Base-by-base conservation (phyloP, 257 asterid genomes). In the Plectranthus barbatus region DNA sequence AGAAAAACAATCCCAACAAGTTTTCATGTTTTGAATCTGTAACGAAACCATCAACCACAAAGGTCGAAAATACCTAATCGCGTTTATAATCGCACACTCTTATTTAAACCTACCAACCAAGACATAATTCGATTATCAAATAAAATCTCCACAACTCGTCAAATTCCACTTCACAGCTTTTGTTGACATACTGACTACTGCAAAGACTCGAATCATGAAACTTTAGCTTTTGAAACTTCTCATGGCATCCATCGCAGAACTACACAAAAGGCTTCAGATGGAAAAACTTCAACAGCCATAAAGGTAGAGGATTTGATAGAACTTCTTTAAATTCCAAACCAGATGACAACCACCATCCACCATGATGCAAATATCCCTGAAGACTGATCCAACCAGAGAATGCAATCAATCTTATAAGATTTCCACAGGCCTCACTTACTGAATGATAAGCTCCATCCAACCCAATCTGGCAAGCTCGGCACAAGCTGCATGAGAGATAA, bases 401-500 rank as follows among this genome's bases (percentile, higher is more conserved):
- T 1, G 31, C 31, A 26, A 26, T 26, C 31, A 26, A 26, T 2
- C 31, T 26, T 26, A 26, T 5, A 26, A 26, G 31, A 26, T 26
- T 26, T 26, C 5, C 31, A 26, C 31, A 26, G 31, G 5, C 3
- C 31, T 26, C 31, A 26, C 31, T 26, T 80, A 80, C 75, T 72
- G 83, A 80, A 75, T 79, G 80, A 74, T 80, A 74, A 80, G 70
- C 81, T 84, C 77, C 80, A 76, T 60, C 69, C 69, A 67, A 77
- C 80, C 80, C 74, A 73, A 9, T 73, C 89, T 55, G 84, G 74
- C 72, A 84, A 80, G 80, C 93, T 79, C 72, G 85, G 86, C 94
- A 83, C 85, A 72, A 72, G 86, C 97, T 86, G 85, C 77, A 75
- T 42, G 61, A 9, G 36, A 9, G 40, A 54, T 6, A 26, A 21